These are phyloP conservation scores for Suillus subalutaceus DNA, from an alignment of 768 basidiomycete genomes.

Conservation along the genomic window DNA sequence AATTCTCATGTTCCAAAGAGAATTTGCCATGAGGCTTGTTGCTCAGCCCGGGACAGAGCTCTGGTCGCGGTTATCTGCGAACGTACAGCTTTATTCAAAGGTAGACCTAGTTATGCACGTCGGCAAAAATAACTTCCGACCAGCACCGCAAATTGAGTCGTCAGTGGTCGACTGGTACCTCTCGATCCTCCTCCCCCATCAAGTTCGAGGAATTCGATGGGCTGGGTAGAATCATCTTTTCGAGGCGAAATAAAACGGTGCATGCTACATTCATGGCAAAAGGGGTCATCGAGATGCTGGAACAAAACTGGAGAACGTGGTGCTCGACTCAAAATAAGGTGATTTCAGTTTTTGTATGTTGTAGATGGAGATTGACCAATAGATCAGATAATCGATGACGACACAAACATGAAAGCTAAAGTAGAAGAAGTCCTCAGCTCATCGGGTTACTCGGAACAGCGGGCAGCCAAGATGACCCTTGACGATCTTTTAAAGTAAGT, in stretches of 20 bases:
- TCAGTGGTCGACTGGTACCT: constrained; percentile 91
- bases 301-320: constrained; percentile 93
- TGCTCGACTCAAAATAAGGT: constrained; percentile 78
- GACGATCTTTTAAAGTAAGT: constrained; percentile 88
- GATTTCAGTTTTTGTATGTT: neutral
- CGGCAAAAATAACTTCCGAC: constrained; percentile 95
- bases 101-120: constrained; percentile 97
- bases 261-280: constrained; percentile 92
- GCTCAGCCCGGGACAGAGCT: constrained; percentile 81
- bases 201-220: constrained; percentile 99
- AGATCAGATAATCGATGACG: constrained; percentile 67
- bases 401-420: constrained; percentile 65
- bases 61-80: constrained; percentile 96
- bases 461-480: constrained; percentile 92
- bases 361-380: neutral
- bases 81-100: constrained; percentile 96
- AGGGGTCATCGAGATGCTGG: constrained; percentile 93
- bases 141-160: constrained; percentile 92
- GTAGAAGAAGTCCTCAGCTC: constrained; percentile 76
- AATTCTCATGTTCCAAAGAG: constrained; percentile 99
- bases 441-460: constrained; percentile 71
- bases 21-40: constrained; percentile 92
- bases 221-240: constrained; percentile 87
- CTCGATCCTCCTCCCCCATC: constrained; percentile 95
- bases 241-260: constrained; percentile 85